Evolutionary conservation across 2,329 filamentous ascomycete genomes (phyloP), one percentile per base, ranked within the genome.

Genomic region (Colletotrichum tofieldiae): DNA sequence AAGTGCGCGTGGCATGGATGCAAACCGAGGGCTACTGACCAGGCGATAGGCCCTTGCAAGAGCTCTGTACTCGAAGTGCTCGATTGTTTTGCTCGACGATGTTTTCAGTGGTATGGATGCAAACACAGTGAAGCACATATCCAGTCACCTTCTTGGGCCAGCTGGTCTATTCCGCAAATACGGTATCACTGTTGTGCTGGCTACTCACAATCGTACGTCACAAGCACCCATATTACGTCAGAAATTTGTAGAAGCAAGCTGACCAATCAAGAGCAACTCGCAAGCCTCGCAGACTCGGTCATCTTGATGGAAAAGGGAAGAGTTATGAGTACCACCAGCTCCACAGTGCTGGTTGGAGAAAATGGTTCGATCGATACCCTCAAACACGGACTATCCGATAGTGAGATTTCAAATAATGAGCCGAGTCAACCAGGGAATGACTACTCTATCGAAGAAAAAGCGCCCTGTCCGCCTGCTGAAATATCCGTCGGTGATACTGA

Each of bases 141-240:
- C 52, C 26, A 29, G 9, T 37, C 26, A 37, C n/a, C 52, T 55
- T 37, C 52, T 55, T 16, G 52, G 52, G 52, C 52, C 26, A 14
- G 18, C 26, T 37, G 52, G 52, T 37, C 52, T 55, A 29, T 37
- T 55, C 32, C 52, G 52, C 52, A 29, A 55, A 55, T 29, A 29
- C n/a, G 26, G 32, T 55, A 55, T 18, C 14, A 55, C 52, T 29
- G 52, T 55, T 12, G 32, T 55, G 26, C 11, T 55, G 32, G 52
- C 52, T n/a, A 55, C 52, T 29, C 52, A 55, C 18, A 55, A n/a
- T 55, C 52, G 52, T 55, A 55, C 9, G 52, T 55, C n/a, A 55
- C n/a, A 12, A 29, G 32, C 26, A 20, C 12, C 12, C 43, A 45
- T 3, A 20, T 45, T 14, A 45, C 16, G 43, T 14, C 16, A 7